Percentiles rank a stretch among this genome's conserved stretches.
Conservation (phyloP, 306 rosid species). For the Fragaria vesca region DNA sequence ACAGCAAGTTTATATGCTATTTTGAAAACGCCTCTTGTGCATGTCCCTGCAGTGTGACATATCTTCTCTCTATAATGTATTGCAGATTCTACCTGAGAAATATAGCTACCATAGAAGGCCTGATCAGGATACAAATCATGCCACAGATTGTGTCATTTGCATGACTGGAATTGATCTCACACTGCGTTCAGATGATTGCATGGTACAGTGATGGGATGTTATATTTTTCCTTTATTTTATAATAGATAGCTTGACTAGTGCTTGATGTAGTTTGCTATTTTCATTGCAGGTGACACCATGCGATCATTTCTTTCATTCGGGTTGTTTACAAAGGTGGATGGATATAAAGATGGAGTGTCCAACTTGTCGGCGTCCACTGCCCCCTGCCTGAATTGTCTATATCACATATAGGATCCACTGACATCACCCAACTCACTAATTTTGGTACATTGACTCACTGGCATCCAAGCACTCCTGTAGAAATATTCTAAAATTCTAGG, state of each 20-base stretch:
- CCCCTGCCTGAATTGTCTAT: conserved; percentile 74
- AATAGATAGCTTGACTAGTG: conserved; percentile 8
- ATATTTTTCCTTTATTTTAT: not conserved
- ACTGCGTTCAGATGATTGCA: conserved; percentile 78
- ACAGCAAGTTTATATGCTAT: not conserved
- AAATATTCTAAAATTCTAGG: not conserved
- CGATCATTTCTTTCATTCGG: conserved; percentile 95
- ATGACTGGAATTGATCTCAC: conserved; percentile 75
- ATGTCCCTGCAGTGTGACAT: conserved; percentile 21
- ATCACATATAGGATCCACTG: conserved; percentile 49
- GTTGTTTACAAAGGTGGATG: conserved; percentile 99
- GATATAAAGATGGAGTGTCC: conserved; percentile 99
- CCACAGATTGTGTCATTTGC: conserved; percentile 93
- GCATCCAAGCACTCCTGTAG: conserved; percentile 24
- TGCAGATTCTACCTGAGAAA: conserved; percentile 93
- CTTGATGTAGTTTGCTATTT: conserved; percentile 24
- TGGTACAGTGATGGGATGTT: conserved; percentile 47
- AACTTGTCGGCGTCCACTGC: conserved; percentile 91
- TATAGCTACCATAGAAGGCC: conserved; percentile 80
- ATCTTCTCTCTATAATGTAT: conserved; percentile 1
- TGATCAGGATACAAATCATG: conserved; percentile 56
- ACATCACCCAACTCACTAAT: conserved; percentile 45
- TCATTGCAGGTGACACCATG: conserved; percentile 85
- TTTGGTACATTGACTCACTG: conserved; percentile 40
- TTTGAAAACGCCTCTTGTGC: not conserved